Conservation (phyloP, 257 asterid genomes). For the Solanum boliviense region DNA sequence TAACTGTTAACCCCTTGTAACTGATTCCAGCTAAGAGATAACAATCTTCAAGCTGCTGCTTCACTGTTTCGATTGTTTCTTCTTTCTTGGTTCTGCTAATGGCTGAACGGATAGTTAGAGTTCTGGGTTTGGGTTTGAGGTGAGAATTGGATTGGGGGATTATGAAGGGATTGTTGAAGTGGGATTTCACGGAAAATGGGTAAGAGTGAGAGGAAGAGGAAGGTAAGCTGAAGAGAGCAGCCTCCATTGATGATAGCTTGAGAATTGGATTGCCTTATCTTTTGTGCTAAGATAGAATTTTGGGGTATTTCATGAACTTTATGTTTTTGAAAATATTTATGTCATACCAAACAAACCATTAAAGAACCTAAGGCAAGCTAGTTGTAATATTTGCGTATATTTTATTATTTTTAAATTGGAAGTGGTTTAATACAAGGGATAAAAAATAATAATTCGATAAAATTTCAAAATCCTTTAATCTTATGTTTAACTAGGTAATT, state of each 20-base stretch:
- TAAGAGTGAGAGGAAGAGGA: constrained; percentile 6
- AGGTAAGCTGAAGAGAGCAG: constrained; percentile 41
- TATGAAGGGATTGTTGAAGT: constrained; percentile 42
- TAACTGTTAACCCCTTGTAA: constrained; percentile 80
- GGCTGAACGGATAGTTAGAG: constrained; percentile 50
- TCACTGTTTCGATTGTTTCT: constrained; percentile 73
- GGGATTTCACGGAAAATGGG: constrained; percentile 53
- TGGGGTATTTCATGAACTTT: not conserved
- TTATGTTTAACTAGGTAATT: too few relatives aligned
- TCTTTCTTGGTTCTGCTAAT: constrained; percentile 86
- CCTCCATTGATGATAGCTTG: constrained; percentile 41
- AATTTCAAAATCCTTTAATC: too few relatives aligned
- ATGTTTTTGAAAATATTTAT: not conserved
- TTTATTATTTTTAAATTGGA: fast-evolving
- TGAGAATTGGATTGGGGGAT: constrained; percentile 11
- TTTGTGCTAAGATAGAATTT: not conserved
- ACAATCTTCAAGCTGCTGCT: constrained; percentile 58
- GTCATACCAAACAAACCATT: not conserved
- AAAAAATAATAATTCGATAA: too few relatives aligned
- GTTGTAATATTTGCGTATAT: too few relatives aligned
- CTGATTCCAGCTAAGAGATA: constrained; percentile 73
- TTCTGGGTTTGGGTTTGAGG: constrained; percentile 10
- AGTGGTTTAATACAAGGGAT: fast-evolving
- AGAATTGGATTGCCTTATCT: not conserved
- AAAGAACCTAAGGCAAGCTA: not conserved